Base-by-base conservation (phyloP, 2,329 filamentous ascomycete species). In the Dactylellina cionopaga region DNA sequence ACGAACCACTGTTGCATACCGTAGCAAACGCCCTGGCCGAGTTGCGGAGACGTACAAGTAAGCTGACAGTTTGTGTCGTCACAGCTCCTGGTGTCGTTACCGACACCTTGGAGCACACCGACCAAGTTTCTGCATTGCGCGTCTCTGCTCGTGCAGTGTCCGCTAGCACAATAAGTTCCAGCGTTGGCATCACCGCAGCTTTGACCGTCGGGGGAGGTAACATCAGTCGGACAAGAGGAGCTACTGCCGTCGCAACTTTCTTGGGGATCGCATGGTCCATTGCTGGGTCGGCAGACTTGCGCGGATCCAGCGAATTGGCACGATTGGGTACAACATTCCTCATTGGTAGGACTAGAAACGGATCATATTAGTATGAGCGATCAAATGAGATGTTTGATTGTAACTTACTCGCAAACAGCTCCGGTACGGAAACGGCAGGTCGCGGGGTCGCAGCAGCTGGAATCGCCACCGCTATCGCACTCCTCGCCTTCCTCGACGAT, bases 401-500 rank as follows among this genome's bases (percentile, higher is more conserved):
- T 62, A n/a, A 70, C 75, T 54, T 74, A 77, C 75, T 90, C 88
- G 80, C 95, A 99, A 33, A 92, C 87, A 25, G 94, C 89, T 75
- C 84, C 85, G 60, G 81, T 80, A 59, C 85, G 90, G 83, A 96
- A 97, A 77, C 89, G 91, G 86, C 95, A 99, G 0, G 95, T 98
- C 2, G 81, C 86, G 1, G 92, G 81, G 77, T 99, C 85, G 81
- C 95, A 99, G 83, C 95, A 99, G 11, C 80, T 78, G 81, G 98
- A 95, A 11, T 83, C 82, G 60, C 94, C 94, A 74, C 95, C 95
- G 78, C 95, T 99, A 81, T 99, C 95, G 81, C 95, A 99, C 58
- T 99, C 90, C 81, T 99, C 95, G 74, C 92, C 95, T 15, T 86
- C 83, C 81, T 98, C 95, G 54, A 99, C 95, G 75, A 99, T 98